Conservation (phyloP, 2,329 filamentous ascomycete genomes). For the Tolypocladium capitatum region DNA sequence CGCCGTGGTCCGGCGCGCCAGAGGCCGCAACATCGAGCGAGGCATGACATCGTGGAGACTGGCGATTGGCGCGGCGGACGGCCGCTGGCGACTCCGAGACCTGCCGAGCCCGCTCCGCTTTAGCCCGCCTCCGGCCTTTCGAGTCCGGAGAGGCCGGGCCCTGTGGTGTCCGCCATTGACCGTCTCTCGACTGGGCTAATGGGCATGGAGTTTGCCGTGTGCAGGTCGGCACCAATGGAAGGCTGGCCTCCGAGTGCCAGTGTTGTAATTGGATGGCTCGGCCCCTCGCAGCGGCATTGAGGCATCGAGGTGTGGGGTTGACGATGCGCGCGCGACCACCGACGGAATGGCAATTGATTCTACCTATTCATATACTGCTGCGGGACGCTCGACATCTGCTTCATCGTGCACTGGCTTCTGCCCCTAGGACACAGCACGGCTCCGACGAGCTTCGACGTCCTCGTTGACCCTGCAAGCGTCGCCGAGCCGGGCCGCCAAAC, state of each 20-base stretch:
- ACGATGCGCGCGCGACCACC: no score
- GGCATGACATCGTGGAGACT: constrained; percentile 23
- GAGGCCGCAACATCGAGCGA: constrained; percentile 25
- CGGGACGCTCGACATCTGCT: no score
- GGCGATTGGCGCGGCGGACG: constrained; percentile 14
- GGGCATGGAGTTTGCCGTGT: background rate
- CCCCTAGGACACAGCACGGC: no score
- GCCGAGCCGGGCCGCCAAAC: background rate
- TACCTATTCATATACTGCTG: no score
- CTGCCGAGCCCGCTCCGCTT: constrained; percentile 2
- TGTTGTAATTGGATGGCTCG: background rate
- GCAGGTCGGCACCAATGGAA: background rate
- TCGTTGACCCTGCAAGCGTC: background rate
- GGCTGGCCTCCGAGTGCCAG: background rate
- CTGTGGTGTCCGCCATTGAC: constrained; percentile 13
- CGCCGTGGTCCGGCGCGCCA: constrained; percentile 24
- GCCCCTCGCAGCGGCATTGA: background rate
- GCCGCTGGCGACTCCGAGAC: background rate
- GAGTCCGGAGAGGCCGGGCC: constrained; percentile 31
- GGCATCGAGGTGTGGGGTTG: background rate
- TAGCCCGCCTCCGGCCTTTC: constrained; percentile 28
- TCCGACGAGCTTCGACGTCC: background rate
- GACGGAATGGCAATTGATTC: no score
- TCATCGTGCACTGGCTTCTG: no score
- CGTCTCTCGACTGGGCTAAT: background rate